Base-by-base conservation (phyloP, 140 eudicot genomes). In the Bidens hawaiensis region DNA sequence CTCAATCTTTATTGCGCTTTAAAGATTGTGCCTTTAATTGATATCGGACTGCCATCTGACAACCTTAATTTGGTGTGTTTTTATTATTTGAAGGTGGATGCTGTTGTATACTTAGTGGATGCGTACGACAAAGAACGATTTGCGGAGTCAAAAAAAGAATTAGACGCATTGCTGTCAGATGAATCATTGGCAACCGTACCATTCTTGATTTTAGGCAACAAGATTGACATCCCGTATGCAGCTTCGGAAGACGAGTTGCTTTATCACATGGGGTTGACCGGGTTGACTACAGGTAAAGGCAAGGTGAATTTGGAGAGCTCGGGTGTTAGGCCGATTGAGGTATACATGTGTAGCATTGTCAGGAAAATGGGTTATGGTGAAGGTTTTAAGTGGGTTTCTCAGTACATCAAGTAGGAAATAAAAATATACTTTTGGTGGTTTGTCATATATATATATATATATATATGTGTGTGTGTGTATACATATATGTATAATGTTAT, bases 321-420 rank as follows among this genome's bases (percentile, higher is more conserved):
- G 0, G 84, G 82, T 42, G 94, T 90, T 9, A 91, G 95, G 11
- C 95, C 97, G 0, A 72, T 90, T 10, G 97, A 90, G 87, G 97
- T 90, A 2, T 90, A 81, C 87, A 90, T 90, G 97, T 90, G 97
- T 79, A 83, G 94, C 76, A 86, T 90, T 54, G 97, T 86, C 5
- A 75, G 89, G 54, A 89, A 89, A 64, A 89, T 89, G 97, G 97
- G 97, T 16, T 90, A 90, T 56, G 97, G 97, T 22, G 97, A 90
- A 8, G 97, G n/a, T n/a, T n/a, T n/a, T n/a, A n/a, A n/a, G n/a
- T n/a, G n/a, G n/a, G n/a, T n/a, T n/a, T n/a, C n/a, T n/a, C n/a
- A n/a, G n/a, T n/a, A n/a, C n/a, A n/a, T n/a, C n/a, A n/a, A n/a
- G n/a, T n/a, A n/a, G n/a, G n/a, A n/a, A n/a, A n/a, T n/a, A n/a